Percentiles rank a stretch among this genome's conserved stretches.
phyloP scores from a whole-genome alignment of 2,329 filamentous ascomycete genomes.

The Fusarium pseudocircinatum region DNA sequence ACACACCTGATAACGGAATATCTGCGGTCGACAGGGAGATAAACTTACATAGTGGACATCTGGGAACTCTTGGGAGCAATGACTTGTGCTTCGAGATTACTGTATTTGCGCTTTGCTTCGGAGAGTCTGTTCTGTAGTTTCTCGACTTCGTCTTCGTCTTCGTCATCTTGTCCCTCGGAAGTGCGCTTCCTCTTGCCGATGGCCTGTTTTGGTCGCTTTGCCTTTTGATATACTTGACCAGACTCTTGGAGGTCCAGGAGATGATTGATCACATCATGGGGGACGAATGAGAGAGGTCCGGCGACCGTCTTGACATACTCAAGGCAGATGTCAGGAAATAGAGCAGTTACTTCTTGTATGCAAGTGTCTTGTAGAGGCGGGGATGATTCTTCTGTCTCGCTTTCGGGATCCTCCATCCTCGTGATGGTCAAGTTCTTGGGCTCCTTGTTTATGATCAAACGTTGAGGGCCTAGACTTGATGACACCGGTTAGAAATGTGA shows the following conservation, averaged over 20 bases:
- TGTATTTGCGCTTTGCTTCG: constrained; percentile 25
- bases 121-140: constrained; percentile 15
- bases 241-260: constrained; percentile 55
- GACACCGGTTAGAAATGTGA: constrained; percentile 11
- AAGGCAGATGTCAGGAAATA: constrained; percentile 60
- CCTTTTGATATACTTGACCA: constrained; percentile 49
- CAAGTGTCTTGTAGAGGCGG: constrained; percentile 15
- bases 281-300: constrained; percentile 40
- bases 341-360: constrained; percentile 18
- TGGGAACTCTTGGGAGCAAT: not conserved
- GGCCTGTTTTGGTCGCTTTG: constrained; percentile 37
- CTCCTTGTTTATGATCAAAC: not conserved
- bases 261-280: constrained; percentile 47
- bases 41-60: constrained; percentile 18
- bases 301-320: constrained; percentile 48
- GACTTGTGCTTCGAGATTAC: not conserved
- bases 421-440: not conserved
- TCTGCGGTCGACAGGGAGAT: not conserved
- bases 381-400: not conserved
- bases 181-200: constrained; percentile 55
- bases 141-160: not conserved
- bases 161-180: constrained; percentile 33
- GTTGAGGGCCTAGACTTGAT: not conserved
- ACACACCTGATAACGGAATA: not conserved
- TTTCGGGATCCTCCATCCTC: constrained; percentile 15